These are phyloP conservation scores for Pestalotiopsis sp. DNA, from an alignment of 2,329 filamentous ascomycete species.

Conservation along the genomic window DNA sequence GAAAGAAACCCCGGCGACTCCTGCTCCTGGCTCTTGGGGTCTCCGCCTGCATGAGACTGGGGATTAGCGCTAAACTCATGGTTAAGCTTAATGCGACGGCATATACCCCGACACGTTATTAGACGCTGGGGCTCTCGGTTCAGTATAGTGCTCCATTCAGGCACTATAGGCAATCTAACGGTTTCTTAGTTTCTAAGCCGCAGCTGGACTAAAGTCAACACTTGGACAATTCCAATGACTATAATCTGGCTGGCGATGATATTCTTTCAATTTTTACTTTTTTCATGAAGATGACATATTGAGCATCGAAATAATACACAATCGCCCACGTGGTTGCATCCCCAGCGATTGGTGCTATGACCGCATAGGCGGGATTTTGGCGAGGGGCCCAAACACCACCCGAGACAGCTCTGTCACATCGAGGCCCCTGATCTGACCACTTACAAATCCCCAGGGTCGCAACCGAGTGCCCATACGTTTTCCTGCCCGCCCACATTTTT, in stretches of 20 bases:
- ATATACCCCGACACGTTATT: background rate
- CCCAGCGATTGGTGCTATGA: conserved; percentile 19
- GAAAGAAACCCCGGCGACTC: background rate
- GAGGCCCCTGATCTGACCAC: conserved; percentile 24
- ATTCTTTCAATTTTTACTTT: background rate
- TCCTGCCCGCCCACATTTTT: background rate
- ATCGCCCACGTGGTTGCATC: too few relatives aligned
- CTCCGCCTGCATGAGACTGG: conserved; percentile 10
- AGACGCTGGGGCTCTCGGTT: background rate
- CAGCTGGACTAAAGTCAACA: background rate
- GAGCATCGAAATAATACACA: background rate
- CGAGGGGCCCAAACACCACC: conserved; percentile 44
- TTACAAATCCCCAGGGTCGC: conserved; percentile 15
- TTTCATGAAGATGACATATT: background rate
- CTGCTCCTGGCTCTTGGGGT: background rate
- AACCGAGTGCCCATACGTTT: background rate
- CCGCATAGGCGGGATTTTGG: conserved; percentile 25
- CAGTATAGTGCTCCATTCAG: background rate
- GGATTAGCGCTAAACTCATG: conserved; percentile 2
- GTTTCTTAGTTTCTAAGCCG: background rate
- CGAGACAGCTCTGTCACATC: conserved; percentile 55
- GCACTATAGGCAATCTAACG: background rate
- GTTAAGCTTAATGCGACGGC: conserved; percentile 14
- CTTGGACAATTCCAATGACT: too few relatives aligned
- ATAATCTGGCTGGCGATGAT: too few relatives aligned